These are phyloP conservation scores for Mentha longifolia DNA, from an alignment of 257 asterid species.

Conservation along the genomic window DNA sequence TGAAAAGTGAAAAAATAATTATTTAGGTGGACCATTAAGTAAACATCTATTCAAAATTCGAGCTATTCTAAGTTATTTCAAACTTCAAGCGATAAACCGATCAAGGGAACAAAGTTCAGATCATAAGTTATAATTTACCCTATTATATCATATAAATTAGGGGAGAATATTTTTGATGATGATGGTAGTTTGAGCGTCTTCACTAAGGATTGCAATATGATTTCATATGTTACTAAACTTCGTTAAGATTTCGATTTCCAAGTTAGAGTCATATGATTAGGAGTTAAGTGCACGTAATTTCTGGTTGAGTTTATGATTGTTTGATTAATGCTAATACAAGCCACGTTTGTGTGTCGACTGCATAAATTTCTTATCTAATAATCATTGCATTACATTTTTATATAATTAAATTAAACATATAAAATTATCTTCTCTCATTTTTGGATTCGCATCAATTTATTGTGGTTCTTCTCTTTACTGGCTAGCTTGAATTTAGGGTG, in stretches of 20 bases:
- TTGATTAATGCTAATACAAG: background rate
- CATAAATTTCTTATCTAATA: background rate
- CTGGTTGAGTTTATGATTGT: constrained; percentile 2
- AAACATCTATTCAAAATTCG: too few species aligned
- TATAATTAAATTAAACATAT: too few species aligned
- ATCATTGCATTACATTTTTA: background rate
- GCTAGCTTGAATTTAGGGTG: background rate
- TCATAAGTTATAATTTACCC: too few species aligned
- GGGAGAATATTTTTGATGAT: background rate
- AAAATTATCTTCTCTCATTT: too few species aligned
- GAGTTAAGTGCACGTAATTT: constrained; percentile 30
- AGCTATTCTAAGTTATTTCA: too few species aligned
- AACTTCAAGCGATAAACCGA: too few species aligned
- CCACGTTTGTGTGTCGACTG: background rate
- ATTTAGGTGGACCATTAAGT: too few species aligned
- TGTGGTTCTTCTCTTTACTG: background rate
- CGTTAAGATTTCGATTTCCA: constrained; percentile 27
- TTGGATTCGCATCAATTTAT: background rate
- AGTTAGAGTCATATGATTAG: background rate
- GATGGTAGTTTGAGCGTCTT: constrained; percentile 20
- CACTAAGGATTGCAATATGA: background rate
- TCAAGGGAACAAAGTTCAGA: too few species aligned
- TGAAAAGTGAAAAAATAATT: too few species aligned
- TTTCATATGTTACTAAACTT: background rate
- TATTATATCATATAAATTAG: too few species aligned